These are phyloP conservation scores for Suillus luteus DNA, from an alignment of 768 basidiomycete genomes.

Conservation along the genomic window DNA sequence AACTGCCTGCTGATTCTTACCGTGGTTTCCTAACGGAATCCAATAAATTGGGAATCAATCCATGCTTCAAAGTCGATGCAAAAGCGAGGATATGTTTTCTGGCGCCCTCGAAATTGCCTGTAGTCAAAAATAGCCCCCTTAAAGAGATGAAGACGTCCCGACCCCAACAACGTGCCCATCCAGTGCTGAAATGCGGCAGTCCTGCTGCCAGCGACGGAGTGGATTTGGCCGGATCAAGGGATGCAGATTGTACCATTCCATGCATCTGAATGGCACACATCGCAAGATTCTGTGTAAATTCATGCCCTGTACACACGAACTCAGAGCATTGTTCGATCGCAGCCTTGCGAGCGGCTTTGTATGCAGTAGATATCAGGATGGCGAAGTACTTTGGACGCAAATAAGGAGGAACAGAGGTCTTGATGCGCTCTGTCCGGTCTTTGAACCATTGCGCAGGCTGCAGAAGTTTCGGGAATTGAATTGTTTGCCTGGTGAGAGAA, in stretches of 20 bases:
- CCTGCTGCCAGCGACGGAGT: conserved; percentile 92
- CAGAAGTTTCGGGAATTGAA: conserved; percentile 64
- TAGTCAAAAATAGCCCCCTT: conserved; percentile 90
- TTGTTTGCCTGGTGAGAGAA: conserved; percentile 49
- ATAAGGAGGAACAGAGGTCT: conserved; percentile 74
- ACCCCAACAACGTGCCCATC: conserved; percentile 98
- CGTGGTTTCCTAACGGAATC: conserved; percentile 87
- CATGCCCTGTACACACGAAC: conserved; percentile 81
- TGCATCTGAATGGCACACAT: conserved; percentile 88
- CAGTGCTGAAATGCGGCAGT: conserved; percentile 87
- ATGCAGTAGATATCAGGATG: conserved; percentile 84
- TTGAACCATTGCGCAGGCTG: conserved; percentile 83
- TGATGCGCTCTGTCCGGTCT: conserved; percentile 84
- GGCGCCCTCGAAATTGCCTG: conserved; percentile 85
- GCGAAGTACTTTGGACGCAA: conserved; percentile 97
- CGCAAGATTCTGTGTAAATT: conserved; percentile 89
- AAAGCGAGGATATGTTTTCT: conserved; percentile 91
- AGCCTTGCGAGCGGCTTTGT: conserved; percentile 84
- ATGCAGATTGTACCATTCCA: conserved; percentile 88
- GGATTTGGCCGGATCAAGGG: conserved; percentile 68
- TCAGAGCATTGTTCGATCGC: conserved; percentile 88
- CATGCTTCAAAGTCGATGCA: conserved; percentile 91
- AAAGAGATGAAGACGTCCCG: conserved; percentile 93
- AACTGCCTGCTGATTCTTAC: conserved; percentile 38
- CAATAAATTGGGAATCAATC: conserved; percentile 92